Percentiles rank a stretch among this genome's conserved stretches.
These are phyloP conservation scores for Amaranthus palmeri DNA, from an alignment of 148 eudicot genomes.

Conservation along the genomic window DNA sequence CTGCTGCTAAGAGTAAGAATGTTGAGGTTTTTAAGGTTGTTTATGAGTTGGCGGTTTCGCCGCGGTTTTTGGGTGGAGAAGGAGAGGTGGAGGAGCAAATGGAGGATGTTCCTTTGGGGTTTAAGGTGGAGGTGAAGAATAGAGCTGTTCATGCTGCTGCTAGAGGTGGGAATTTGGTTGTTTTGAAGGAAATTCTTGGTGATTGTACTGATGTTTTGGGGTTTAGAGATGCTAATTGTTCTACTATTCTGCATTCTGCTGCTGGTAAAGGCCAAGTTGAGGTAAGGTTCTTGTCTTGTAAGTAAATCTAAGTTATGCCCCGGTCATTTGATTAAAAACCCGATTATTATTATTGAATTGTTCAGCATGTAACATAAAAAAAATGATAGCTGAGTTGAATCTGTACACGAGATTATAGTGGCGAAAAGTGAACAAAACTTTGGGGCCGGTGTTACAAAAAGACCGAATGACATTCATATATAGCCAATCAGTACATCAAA, in stretches of 20 bases:
- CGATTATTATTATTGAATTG: too few species aligned
- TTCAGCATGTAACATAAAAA: too few species aligned
- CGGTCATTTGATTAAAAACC: too few species aligned
- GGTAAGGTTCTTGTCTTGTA: constrained; percentile 34
- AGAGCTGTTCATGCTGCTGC: constrained; percentile 91
- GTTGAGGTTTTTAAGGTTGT: constrained; percentile 63
- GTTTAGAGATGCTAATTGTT: constrained; percentile 63
- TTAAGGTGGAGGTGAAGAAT: constrained; percentile 73
- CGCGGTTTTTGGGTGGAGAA: constrained; percentile 52
- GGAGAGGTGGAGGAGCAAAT: constrained; percentile 32
- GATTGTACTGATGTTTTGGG: constrained; percentile 43
- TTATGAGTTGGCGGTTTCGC: constrained; percentile 59
- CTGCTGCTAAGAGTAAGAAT: constrained; percentile 78
- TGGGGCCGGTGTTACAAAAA: too few species aligned
- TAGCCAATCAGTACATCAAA: too few species aligned
- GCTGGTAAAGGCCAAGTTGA: constrained; percentile 86
- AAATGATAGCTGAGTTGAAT: too few species aligned
- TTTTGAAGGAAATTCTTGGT: constrained; percentile 60
- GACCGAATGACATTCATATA: too few species aligned
- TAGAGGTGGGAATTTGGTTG: constrained; percentile 79
- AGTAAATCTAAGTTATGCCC: not conserved
- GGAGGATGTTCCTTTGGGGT: constrained; percentile 53
- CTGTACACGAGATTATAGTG: too few species aligned
- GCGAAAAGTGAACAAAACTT: too few species aligned
- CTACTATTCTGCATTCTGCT: constrained; percentile 78